phyloP scores from a whole-genome alignment of 768 basidiomycete species.

The Mycena galericulata region DNA sequence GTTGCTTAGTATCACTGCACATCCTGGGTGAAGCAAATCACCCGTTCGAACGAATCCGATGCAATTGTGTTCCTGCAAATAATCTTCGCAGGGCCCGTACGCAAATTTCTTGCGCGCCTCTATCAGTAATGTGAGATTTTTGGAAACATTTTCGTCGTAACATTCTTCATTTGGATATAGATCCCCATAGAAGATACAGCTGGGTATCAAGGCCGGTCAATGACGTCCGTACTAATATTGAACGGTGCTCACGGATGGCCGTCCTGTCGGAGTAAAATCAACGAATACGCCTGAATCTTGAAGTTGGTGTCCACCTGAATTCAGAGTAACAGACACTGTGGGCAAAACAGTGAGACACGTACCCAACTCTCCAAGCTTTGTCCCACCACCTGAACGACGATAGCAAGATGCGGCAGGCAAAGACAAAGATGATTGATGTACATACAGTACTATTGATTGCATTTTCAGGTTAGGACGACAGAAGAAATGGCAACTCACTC shows the following conservation, averaged over 20 bases:
- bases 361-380: slow-evolving; percentile 90
- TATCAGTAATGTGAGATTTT: slow-evolving; percentile 66
- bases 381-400: slow-evolving; percentile 60
- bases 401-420: background rate
- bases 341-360: slow-evolving; percentile 35
- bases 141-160: slow-evolving; percentile 65
- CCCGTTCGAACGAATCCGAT: slow-evolving; percentile 85
- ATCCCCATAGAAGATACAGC: slow-evolving; percentile 92
- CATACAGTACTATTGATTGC: slow-evolving; percentile 68
- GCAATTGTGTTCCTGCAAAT: slow-evolving; percentile 68
- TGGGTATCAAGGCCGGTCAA: slow-evolving; percentile 41
- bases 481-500: slow-evolving; percentile 64
- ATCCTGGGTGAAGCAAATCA: slow-evolving; percentile 64
- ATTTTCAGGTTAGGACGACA: slow-evolving; percentile 7
- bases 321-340: background rate
- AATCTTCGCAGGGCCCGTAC: slow-evolving; percentile 74
- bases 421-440: slow-evolving; percentile 7
- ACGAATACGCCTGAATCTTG: slow-evolving; percentile 85
- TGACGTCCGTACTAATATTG: background rate
- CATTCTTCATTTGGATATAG: slow-evolving; percentile 79
- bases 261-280: slow-evolving; percentile 76
- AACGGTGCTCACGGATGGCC: slow-evolving; percentile 76
- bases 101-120: slow-evolving; percentile 73
- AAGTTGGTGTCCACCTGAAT: slow-evolving; percentile 76
- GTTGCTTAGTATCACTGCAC: slow-evolving; percentile 81